Evolutionary conservation across 2,329 filamentous ascomycete genomes (phyloP).

Genomic region (Stenocarpella maydis): DNA sequence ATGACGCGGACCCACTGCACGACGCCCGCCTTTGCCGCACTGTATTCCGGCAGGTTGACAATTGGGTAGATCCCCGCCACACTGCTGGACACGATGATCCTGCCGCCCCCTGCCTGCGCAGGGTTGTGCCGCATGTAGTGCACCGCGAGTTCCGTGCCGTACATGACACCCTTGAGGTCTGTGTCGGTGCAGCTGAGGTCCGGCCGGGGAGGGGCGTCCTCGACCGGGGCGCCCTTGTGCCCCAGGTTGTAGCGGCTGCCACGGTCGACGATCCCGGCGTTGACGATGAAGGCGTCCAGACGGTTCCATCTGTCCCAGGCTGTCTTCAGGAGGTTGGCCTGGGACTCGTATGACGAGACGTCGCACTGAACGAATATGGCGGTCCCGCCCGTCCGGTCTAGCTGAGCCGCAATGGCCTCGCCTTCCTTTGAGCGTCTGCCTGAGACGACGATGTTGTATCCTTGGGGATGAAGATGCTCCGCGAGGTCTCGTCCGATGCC

Average conservation of each 20-base stretch:
- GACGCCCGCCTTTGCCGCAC: constrained; percentile 56
- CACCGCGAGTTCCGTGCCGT: constrained; percentile 57
- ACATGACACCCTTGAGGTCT: constrained; percentile 60
- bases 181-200: constrained; percentile 56
- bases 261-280: constrained; percentile 58
- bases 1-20: background rate
- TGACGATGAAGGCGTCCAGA: constrained; percentile 58
- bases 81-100: constrained; percentile 54
- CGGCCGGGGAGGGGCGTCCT: constrained; percentile 51
- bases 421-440: constrained; percentile 2
- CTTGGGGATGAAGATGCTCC: background rate
- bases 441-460: constrained; percentile 6
- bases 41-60: constrained; percentile 56
- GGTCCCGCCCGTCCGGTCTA: background rate
- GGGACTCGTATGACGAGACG: constrained; percentile 55
- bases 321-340: constrained; percentile 51
- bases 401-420: background rate
- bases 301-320: constrained; percentile 54
- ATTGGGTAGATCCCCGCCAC: constrained; percentile 54
- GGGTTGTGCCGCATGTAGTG: constrained; percentile 63
- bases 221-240: constrained; percentile 34
- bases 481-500: background rate
- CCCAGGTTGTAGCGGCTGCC: constrained; percentile 53
- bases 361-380: constrained; percentile 41
- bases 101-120: constrained; percentile 47